Conservation (phyloP, 768 basidiomycete genomes). For the Sistotremastrum suecicum region DNA sequence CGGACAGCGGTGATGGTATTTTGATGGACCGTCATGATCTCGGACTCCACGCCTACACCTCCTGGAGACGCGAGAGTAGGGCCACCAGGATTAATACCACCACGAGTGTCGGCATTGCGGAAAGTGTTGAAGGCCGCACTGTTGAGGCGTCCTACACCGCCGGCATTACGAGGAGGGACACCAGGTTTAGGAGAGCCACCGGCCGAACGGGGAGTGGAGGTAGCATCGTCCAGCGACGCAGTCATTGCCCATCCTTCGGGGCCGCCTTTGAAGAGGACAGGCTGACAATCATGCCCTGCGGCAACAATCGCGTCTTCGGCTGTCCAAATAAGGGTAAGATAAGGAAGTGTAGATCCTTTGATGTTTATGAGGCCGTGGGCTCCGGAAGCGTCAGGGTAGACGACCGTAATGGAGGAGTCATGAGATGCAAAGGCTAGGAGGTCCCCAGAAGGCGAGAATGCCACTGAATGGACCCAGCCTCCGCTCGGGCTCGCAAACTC, state of each 20-base stretch:
- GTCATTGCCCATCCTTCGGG: constrained; percentile 59
- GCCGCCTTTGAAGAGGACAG: constrained; percentile 69
- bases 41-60: constrained; percentile 38
- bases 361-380: constrained; percentile 62
- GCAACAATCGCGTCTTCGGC: constrained; percentile 73
- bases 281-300: constrained; percentile 97
- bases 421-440: constrained; percentile 90
- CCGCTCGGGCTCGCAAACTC: constrained; percentile 83
- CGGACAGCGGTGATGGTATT: constrained; percentile 94
- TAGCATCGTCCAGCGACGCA: constrained; percentile 70
- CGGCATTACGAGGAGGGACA: constrained; percentile 8
- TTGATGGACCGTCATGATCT: constrained; percentile 85
- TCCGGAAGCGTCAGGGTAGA: constrained; percentile 51
- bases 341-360: constrained; percentile 64
- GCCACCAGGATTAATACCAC: constrained; percentile 18
- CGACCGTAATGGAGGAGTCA: constrained; percentile 85
- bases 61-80: constrained; percentile 14
- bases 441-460: constrained; percentile 95
- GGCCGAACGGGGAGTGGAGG: constrained; percentile 29
- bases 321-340: constrained; percentile 76
- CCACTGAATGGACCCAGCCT: constrained; percentile 94
- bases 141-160: constrained; percentile 62
- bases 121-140: constrained; percentile 91
- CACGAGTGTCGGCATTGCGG: constrained; percentile 74
- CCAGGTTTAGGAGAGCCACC: constrained; percentile 31